phyloP scores from a whole-genome alignment of 208 protist genomes.

The Leishmania lainsoni region DNA sequence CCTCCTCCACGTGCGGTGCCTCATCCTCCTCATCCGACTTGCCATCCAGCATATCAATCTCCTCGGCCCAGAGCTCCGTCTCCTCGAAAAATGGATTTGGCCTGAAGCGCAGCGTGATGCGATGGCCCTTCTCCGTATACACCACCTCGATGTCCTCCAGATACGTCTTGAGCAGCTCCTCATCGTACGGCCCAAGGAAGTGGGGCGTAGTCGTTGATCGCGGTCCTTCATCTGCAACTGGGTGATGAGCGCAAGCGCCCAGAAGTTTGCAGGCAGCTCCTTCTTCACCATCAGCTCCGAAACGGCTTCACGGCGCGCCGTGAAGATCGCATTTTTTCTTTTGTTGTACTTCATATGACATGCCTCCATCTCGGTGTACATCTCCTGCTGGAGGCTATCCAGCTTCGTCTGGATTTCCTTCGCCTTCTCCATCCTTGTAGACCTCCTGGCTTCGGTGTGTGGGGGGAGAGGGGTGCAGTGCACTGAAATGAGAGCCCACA shows the following conservation, averaged over 20 bases:
- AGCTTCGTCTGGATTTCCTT: conserved; percentile 58
- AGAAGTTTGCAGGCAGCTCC: conserved; percentile 60
- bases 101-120: conserved; percentile 52
- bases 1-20: conserved; percentile 29
- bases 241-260: conserved; percentile 62
- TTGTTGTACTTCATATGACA: conserved; percentile 41
- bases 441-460: background rate
- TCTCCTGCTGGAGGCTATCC: conserved; percentile 59
- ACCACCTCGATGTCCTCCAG: conserved; percentile 52
- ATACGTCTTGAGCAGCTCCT: conserved; percentile 53
- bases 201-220: conserved; percentile 38
- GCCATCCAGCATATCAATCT: conserved; percentile 11
- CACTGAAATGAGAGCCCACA: background rate
- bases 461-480: background rate
- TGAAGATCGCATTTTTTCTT: conserved; percentile 54
- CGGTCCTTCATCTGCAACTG: conserved; percentile 34
- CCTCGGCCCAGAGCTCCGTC: conserved; percentile 71
- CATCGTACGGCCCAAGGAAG: conserved; percentile 77
- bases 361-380: conserved; percentile 48
- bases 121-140: conserved; percentile 46
- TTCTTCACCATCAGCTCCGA: conserved; percentile 46
- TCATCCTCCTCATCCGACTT: conserved; percentile 24
- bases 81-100: conserved; percentile 83
- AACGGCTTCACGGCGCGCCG: conserved; percentile 37
- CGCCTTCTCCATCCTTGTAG: conserved; percentile 28